Base-by-base conservation (phyloP, 768 basidiomycete species). In the Leccinellum albellum region DNA sequence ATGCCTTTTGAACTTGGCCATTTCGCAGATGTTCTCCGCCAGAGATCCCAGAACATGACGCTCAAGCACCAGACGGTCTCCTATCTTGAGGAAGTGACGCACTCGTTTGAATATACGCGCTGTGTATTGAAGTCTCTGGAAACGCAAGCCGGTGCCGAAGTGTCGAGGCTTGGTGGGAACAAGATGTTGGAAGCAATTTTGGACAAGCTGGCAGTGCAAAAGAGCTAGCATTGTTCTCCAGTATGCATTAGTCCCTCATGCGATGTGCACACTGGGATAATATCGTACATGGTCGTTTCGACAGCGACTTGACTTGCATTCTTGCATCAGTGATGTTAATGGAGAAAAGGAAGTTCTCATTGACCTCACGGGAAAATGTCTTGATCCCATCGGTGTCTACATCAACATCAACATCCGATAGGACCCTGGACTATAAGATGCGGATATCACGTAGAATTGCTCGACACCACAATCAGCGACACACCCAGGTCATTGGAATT, bases 41-140 rank as follows among this genome's bases (percentile, higher is more conserved):
- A 96, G 74, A 82, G 90, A 1, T 92, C 95, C 0, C 78, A 83
- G 3, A 90, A 88, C 0, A 84, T 87, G 2, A 89, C 89, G 0
- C 79, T 93, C 44, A 98, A 98, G 70, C 71, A 73, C 2, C 88
- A 94, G 68, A 81, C 87, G 1, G 91, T 98, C 53, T 73, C 80
- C 15, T 94, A 95, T 68, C 83, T 98, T 62, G 78, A 78, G 49
- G 75, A 85, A 21, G 79, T 81, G 31, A 98, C 94, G 0, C 79
- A 82, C 46, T 94, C 94, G 0, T 97, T 98, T 64, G 87, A 84
- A 1, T 98, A 98, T 69, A 96, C 94, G 0, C 74, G 85, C 8
- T 70, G 73, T 0, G 92, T 96, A 1, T 74, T 98, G 37, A 63
- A 69, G 3, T 81, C 75, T 3, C 76, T 98, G 17, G 88, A 89